phyloP scores from a whole-genome alignment of 2,329 filamentous ascomycete species.

The Ilyonectria mors-panacis region DNA sequence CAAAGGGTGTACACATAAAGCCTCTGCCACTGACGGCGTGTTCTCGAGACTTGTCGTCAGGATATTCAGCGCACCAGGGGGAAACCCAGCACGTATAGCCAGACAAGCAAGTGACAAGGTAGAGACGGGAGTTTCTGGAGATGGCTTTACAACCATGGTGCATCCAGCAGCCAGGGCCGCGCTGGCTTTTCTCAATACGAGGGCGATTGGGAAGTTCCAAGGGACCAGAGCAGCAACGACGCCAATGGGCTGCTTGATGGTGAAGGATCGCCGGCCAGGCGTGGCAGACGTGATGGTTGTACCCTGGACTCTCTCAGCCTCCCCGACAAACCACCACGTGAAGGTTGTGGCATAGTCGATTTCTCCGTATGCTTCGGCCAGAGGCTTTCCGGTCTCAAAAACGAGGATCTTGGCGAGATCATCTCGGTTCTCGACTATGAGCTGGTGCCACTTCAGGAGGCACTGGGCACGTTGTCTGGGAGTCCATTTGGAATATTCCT shows the following conservation, averaged over 20 bases:
- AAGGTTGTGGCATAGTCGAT: conserved; percentile 69
- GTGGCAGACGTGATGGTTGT: conserved; percentile 71
- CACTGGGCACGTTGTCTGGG: conserved; percentile 52
- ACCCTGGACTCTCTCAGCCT: conserved; percentile 65
- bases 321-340: conserved; percentile 70
- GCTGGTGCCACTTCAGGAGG: conserved; percentile 54
- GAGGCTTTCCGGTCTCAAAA: conserved; percentile 70
- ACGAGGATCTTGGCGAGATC: conserved; percentile 58
- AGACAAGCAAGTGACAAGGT: conserved; percentile 78
- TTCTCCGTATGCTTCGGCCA: conserved; percentile 68
- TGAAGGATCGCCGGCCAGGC: conserved; percentile 76
- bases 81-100: conserved; percentile 80
- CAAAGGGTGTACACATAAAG: conserved; percentile 61
- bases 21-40: conserved; percentile 62
- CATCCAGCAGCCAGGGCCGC: conserved; percentile 79
- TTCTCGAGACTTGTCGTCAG: conserved; percentile 61
- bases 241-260: conserved; percentile 70
- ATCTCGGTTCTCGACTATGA: conserved; percentile 53
- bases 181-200: conserved; percentile 63
- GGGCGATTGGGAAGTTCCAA: conserved; percentile 73
- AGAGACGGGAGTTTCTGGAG: conserved; percentile 82
- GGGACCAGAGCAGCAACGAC: conserved; percentile 54
- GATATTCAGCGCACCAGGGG: conserved; percentile 76
- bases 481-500: conserved; percentile 55
- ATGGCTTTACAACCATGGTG: conserved; percentile 82